These are phyloP conservation scores for Ilex asprella DNA, from an alignment of 257 asterid species.

Conservation along the genomic window DNA sequence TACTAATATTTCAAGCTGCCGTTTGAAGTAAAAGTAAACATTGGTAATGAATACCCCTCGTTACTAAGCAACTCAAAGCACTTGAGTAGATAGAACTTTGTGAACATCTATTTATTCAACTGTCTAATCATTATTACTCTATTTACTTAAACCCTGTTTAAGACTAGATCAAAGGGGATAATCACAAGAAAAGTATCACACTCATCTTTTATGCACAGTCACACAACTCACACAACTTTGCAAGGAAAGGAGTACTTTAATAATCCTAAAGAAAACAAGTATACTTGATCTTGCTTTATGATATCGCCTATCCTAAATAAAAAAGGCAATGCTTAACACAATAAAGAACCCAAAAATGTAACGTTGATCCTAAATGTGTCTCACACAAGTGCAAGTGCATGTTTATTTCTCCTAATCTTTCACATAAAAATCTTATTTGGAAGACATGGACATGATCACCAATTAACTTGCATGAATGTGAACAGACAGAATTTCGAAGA, in stretches of 20 bases:
- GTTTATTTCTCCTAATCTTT: constrained; percentile 2
- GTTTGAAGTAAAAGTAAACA: background rate
- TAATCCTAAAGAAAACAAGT: background rate
- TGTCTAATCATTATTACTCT: background rate
- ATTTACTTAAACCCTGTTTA: background rate
- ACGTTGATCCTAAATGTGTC: background rate
- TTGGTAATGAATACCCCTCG: constrained; percentile 1
- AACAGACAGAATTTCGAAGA: too few relatives aligned
- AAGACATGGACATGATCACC: too few relatives aligned
- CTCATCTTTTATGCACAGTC: background rate
- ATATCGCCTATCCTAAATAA: too few relatives aligned
- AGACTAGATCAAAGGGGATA: background rate
- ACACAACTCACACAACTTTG: background rate
- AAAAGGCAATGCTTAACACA: too few relatives aligned
- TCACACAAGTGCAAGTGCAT: background rate
- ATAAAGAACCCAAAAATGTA: background rate
- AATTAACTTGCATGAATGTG: too few relatives aligned
- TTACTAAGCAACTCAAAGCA: background rate
- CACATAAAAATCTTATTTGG: background rate
- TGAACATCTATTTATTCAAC: background rate
- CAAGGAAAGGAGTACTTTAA: background rate
- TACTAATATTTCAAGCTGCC: background rate
- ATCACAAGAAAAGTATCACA: constrained; percentile 4
- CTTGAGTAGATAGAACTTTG: background rate
- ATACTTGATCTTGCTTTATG: too few relatives aligned